Base-by-base conservation (phyloP, 1,284 basidiomycete species). In the Moesziomyces sp. region DNA sequence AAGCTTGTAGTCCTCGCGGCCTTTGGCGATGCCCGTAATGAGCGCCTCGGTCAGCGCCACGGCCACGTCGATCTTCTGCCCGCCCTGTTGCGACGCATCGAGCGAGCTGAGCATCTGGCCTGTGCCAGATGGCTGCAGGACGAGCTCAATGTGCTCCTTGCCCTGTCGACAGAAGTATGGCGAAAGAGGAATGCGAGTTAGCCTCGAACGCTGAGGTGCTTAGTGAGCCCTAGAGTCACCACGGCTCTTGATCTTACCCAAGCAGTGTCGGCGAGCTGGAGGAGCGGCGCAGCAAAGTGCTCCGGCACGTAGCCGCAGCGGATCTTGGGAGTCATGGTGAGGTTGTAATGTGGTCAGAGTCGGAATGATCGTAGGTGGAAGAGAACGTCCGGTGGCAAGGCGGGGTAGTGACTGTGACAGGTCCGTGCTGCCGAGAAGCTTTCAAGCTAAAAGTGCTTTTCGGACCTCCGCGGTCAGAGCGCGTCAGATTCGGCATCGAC, bases 21-120 rank as follows among this genome's bases (percentile, higher is more conserved):
- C 93, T 46, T 83, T 84, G 13, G 93, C 93, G 54, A 97, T 93
- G 0, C 95, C 96, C 48, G 94, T 92, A 74, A 97, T 94, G 42
- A 98, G 87, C 0, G 93, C 90, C 84, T 97, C 96, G 0, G 96
- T 98, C 53, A 99, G 89, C 0, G 95, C 96, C 71, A 93, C 93
- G 62, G 61, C 82, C 0, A 82, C 78, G 38, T 83, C 82, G 38
- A 83, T 83, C 45, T 66, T 66, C n/a, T 79, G 79, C 7, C 69
- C 78, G 13, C 46, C 53, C 11, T 57, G 23, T 10, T 62, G 26
- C 6, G 58, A 48, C 5, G 68, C 57, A 40, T 79, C 77, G 30
- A 83, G 64, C 16, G 74, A 78, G 23, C 68, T 78, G 44, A 81
- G 70, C 80, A 83, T 81, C 64, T 83, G 82, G 2, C 81, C 82